Evolutionary conservation across 495 filamentous ascomycete genomes (phyloP).

Genomic region (Podospora didyma): DNA sequence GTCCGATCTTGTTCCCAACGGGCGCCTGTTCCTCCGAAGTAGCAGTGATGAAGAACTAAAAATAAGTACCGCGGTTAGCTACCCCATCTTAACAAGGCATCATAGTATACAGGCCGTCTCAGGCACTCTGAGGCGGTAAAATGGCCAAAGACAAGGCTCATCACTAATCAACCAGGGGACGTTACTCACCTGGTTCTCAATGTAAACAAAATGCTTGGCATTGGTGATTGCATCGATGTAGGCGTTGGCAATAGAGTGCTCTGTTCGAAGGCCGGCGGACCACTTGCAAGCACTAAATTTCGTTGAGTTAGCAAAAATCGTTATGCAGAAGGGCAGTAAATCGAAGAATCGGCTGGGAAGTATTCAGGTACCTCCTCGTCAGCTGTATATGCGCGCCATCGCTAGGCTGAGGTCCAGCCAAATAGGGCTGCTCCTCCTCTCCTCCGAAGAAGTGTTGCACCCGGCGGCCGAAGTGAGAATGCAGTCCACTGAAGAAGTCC

Average conservation of each 20-base stretch:
- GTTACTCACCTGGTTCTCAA: conserved; percentile 79
- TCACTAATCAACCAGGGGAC: too few relatives aligned
- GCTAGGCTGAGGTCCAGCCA: not conserved
- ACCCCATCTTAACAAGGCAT: too few relatives aligned
- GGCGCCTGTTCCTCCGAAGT: conserved; percentile 72
- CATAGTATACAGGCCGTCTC: too few relatives aligned
- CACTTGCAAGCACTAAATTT: conserved; percentile 67
- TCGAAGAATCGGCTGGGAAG: not conserved
- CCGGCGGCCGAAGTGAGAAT: conserved; percentile 40
- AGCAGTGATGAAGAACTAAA: conserved; percentile 87
- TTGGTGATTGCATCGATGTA: conserved; percentile 80
- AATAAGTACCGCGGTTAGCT: too few relatives aligned
- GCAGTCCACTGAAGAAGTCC: conserved; percentile 40
- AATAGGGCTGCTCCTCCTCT: conserved; percentile 10
- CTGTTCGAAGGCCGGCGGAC: conserved; percentile 62
- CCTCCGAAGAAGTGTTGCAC: conserved; percentile 31
- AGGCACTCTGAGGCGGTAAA: too few relatives aligned
- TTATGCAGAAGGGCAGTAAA: too few relatives aligned
- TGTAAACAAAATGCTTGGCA: conserved; percentile 84
- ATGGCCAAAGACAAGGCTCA: too few relatives aligned
- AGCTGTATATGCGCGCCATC: conserved; percentile 37
- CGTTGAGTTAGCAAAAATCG: not conserved
- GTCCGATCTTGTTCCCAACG: conserved; percentile 82
- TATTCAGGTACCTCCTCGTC: conserved; percentile 34
- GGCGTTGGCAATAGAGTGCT: conserved; percentile 87